Evolutionary conservation across 2,329 filamentous ascomycete genomes (phyloP).

Genomic region (Tolypocladium amazonense): DNA sequence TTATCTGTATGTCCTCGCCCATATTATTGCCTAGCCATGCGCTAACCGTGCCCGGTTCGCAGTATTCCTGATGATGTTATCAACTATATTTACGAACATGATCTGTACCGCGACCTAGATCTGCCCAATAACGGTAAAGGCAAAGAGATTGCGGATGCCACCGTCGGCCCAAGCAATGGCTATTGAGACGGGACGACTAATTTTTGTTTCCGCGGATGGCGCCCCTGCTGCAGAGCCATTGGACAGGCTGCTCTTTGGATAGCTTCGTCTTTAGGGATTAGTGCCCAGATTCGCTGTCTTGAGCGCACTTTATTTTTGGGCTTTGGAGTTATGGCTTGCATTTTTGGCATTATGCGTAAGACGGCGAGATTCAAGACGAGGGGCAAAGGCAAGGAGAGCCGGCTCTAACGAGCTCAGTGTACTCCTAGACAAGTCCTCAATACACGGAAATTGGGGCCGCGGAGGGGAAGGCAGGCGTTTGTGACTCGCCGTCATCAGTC

Average conservation of each 20-base stretch:
- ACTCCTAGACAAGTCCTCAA: background rate
- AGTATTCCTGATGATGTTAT: constrained; percentile 60
- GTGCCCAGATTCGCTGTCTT: background rate
- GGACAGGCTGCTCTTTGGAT: background rate
- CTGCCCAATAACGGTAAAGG: constrained; percentile 13
- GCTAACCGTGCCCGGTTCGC: background rate
- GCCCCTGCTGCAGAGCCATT: background rate
- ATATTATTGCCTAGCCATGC: background rate
- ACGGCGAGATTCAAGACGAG: background rate
- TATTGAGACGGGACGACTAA: constrained; percentile 6
- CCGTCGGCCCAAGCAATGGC: constrained; percentile 15
- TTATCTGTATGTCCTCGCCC: constrained; percentile 33
- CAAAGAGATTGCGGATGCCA: constrained; percentile 10
- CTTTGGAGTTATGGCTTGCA: background rate
- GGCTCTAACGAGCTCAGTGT: background rate
- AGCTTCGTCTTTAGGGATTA: background rate
- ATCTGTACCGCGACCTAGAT: constrained; percentile 47
- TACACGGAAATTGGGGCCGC: background rate
- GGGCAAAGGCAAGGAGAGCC: background rate
- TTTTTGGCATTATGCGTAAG: background rate
- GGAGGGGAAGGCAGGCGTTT: background rate
- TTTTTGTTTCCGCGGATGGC: background rate
- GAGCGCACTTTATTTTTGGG: background rate
- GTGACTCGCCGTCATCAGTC: background rate
- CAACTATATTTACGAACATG: constrained; percentile 59